Base-by-base conservation (phyloP, 2,329 filamentous ascomycete species). In the Paecilomyces niveus region DNA sequence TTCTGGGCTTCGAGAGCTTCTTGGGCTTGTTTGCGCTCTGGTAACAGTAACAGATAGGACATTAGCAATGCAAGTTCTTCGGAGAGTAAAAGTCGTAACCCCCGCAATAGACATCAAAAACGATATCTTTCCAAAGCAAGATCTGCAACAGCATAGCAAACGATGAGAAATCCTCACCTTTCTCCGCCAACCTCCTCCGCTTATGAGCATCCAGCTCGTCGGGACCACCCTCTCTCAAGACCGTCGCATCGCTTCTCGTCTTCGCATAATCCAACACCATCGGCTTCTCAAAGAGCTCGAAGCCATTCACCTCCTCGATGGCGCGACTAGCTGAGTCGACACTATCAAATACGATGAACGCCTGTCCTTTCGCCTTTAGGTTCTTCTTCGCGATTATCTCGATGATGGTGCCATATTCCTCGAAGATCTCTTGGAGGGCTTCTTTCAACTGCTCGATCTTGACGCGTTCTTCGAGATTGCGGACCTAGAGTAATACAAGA, bases 161-260 rank as follows among this genome's bases (percentile, higher is more conserved):
- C 33, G 5, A 45, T n/a, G 11, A 53, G 7, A 9, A 31, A 24
- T 64, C 3, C 64, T 51, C 51, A 96, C 93, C 92, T 76, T 97
- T 97, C 79, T 96, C 91, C 29, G 91, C 93, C 60, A 94, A 74
- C 55, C 94, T 81, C 67, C 88, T 84, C 63, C 89, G 81, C 81
- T 95, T 96, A 76, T 97, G 93, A 61, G 82, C 80, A 73, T 97
- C 93, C 59, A 96, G 85, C 61, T 92, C 90, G n/a, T 92, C 88
- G 18, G 85, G 82, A 5, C 81, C 86, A n/a, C 88, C 89, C 26
- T 87, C 84, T 59, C 80, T 80, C 74, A 89, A 80, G 18, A 99
- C 89, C 0, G 89, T 95, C 55, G 90, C 92, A 78, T 99, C 94
- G 72, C 92, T 96, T 61, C 85, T 83, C 4, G 89, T 90, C 69